A percentile compares a stretch with the other conserved stretches of the same genome.
These are phyloP conservation scores for Acanthamoeba triangularis DNA, from an alignment of 208 protist genomes.

Conservation along the genomic window DNA sequence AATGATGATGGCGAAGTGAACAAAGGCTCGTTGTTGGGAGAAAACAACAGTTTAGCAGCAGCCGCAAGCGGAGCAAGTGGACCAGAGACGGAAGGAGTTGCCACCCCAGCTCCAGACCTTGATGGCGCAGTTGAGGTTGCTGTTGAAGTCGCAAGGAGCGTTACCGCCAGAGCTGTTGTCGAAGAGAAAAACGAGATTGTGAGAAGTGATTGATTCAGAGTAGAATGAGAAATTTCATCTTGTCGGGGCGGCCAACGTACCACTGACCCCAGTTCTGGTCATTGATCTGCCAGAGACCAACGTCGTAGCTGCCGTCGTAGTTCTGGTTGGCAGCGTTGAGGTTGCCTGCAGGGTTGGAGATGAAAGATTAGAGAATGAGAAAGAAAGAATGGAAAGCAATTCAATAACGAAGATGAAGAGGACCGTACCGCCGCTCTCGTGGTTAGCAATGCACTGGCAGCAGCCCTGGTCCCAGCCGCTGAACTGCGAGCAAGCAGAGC, in stretches of 20 bases:
- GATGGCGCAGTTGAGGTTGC: conserved; percentile 79
- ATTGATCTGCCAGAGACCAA: conserved; percentile 82
- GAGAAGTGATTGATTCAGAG: neutral
- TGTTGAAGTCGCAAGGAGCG: conserved; percentile 46
- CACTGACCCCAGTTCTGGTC: conserved; percentile 75
- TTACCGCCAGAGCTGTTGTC: neutral
- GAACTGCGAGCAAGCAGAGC: conserved; percentile 30
- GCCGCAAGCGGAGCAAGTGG: conserved; percentile 42
- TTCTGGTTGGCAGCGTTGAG: conserved; percentile 74
- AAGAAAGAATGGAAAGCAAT: neutral
- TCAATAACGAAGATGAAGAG: neutral
- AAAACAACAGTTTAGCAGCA: conserved; percentile 6
- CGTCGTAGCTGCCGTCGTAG: conserved; percentile 73
- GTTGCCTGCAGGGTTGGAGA: neutral
- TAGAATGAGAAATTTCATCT: too few species aligned
- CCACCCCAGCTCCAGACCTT: conserved; percentile 77
- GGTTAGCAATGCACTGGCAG: conserved; percentile 78
- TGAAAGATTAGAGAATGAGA: neutral
- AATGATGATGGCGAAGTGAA: neutral
- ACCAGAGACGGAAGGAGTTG: conserved; percentile 57
- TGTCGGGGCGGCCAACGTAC: neutral
- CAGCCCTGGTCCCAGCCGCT: conserved; percentile 64
- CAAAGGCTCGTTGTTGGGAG: neutral
- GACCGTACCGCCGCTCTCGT: conserved; percentile 26
- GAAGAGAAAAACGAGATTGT: neutral